Conservation (phyloP, 805 yeast genomes). For the Metschnikowia aberdeeniae region DNA sequence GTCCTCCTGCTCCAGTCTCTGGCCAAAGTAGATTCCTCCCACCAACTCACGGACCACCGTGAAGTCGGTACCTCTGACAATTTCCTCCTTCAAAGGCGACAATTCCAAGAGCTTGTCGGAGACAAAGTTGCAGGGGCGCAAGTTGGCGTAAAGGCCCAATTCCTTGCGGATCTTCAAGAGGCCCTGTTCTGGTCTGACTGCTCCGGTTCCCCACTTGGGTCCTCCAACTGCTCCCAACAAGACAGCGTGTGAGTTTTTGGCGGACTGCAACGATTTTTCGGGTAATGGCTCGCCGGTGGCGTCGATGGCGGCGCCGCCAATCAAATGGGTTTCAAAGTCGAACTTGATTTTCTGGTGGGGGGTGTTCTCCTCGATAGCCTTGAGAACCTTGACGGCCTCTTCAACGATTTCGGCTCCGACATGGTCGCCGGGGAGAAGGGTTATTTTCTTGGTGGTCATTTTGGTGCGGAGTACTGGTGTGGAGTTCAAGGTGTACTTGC, state of each 20-base stretch:
- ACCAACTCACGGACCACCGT: slow-evolving; percentile 93
- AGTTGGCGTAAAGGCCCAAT: slow-evolving; percentile 87
- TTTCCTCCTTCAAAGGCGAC: slow-evolving; percentile 82
- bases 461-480: background rate
- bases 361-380: slow-evolving; percentile 59
- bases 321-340: slow-evolving; percentile 75
- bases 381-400: slow-evolving; percentile 89
- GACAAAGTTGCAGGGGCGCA: slow-evolving; percentile 94
- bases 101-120: slow-evolving; percentile 77
- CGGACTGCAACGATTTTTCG: slow-evolving; percentile 74
- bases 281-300: slow-evolving; percentile 93
- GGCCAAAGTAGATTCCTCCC: slow-evolving; percentile 98
- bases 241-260: slow-evolving; percentile 91
- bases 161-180: slow-evolving; percentile 91
- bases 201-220: slow-evolving; percentile 98
- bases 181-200: slow-evolving; percentile 97
- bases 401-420: slow-evolving; percentile 87
- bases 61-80: slow-evolving; percentile 88
- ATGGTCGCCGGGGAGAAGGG: slow-evolving; percentile 94
- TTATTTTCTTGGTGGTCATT: slow-evolving; percentile 57
- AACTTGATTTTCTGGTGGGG: slow-evolving; percentile 50
- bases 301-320: slow-evolving; percentile 98
- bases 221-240: slow-evolving; percentile 98
- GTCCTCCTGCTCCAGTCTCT: slow-evolving; percentile 87
- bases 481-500: too few species aligned